These are phyloP conservation scores for Lachnellula hyalina DNA, from an alignment of 2,329 filamentous ascomycete genomes.

Conservation along the genomic window DNA sequence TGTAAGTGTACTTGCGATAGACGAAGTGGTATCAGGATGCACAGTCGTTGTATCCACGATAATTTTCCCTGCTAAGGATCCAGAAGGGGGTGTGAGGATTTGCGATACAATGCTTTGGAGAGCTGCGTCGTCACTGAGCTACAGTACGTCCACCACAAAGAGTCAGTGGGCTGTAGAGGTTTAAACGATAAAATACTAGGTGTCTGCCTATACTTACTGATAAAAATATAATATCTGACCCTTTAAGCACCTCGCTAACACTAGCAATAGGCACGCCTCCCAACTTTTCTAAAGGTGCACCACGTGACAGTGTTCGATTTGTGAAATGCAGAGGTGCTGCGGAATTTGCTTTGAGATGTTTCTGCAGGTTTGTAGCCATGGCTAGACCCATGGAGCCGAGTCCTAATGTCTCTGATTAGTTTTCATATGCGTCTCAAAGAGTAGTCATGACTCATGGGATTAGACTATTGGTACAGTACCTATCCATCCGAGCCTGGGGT, in stretches of 20 bases:
- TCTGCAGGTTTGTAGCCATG: constrained; percentile 22
- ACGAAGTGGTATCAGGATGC: constrained; percentile 31
- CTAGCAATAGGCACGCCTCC: constrained; percentile 34
- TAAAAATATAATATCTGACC: constrained; percentile 19
- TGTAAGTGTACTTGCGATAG: constrained; percentile 30
- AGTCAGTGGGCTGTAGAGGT: background rate
- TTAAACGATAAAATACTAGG: background rate
- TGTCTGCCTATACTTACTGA: constrained; percentile 17
- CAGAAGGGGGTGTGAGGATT: constrained; percentile 11
- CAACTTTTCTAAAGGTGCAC: constrained; percentile 32
- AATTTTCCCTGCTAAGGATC: constrained; percentile 27
- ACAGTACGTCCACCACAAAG: background rate
- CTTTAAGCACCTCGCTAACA: constrained; percentile 18
- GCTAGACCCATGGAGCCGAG: constrained; percentile 27
- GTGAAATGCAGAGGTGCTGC: constrained; percentile 31
- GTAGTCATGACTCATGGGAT: too few relatives aligned
- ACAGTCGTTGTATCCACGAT: constrained; percentile 31
- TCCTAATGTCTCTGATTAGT: constrained; percentile 5
- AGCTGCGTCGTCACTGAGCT: constrained; percentile 37
- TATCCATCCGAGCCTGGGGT: background rate
- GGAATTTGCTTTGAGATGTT: constrained; percentile 14
- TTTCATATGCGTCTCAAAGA: background rate
- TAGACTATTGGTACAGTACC: background rate
- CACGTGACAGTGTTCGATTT: constrained; percentile 39
- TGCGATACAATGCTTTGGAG: constrained; percentile 30